Evolutionary conservation across 345 rosid genomes (phyloP).

Genomic region (Pistacia integerrima): DNA sequence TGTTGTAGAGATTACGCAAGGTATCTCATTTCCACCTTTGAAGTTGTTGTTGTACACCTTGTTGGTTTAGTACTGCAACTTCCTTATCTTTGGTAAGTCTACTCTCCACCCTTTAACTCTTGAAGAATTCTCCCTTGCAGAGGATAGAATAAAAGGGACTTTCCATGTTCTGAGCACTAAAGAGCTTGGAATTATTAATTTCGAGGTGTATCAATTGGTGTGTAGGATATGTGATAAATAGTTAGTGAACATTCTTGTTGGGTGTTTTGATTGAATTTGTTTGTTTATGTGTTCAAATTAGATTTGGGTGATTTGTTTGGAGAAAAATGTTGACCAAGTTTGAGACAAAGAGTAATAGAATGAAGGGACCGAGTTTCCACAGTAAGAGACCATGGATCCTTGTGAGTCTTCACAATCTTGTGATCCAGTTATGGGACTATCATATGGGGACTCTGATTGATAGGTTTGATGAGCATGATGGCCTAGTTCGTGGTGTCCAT

Average conservation of each 20-base stretch:
- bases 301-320: conserved; percentile 33
- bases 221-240: background rate
- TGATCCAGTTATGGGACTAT: conserved; percentile 99
- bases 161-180: too few relatives aligned
- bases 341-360: conserved; percentile 97
- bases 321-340: conserved; percentile 88
- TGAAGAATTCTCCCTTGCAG: too few relatives aligned
- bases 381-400: conserved; percentile 97
- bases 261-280: background rate
- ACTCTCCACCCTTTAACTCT: too few relatives aligned
- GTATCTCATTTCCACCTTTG: too few relatives aligned
- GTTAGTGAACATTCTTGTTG: background rate
- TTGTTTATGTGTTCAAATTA: conserved; percentile 19
- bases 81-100: too few relatives aligned
- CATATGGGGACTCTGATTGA: conserved; percentile 96
- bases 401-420: conserved; percentile 97
- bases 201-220: background rate
- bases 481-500: conserved; percentile 98
- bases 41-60: too few relatives aligned
- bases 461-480: conserved; percentile 95
- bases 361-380: conserved; percentile 95
- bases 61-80: too few relatives aligned
- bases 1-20: too few relatives aligned
- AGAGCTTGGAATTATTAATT: background rate
- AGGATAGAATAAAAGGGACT: too few relatives aligned